Evolutionary conservation across 306 rosid genomes (phyloP), one percentile per base, ranked within the genome.

Genomic region (Pyrus bretschneideri): DNA sequence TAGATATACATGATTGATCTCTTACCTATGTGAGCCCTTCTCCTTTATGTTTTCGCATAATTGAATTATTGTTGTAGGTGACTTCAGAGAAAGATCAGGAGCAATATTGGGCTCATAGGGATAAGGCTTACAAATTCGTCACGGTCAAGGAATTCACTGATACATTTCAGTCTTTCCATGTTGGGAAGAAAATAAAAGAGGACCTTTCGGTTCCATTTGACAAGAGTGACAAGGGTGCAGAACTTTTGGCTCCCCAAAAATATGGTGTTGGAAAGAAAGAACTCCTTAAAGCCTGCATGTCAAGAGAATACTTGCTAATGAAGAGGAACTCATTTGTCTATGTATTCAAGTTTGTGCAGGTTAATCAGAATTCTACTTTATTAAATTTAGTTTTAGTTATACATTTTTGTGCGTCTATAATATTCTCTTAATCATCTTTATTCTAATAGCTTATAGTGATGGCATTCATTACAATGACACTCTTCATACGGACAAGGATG

Each of bases 401-500:
- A 67, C 27, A 9, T 9, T 51, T 54, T 68, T 11, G 44, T 58
- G 30, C 9, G 76, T 68, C 78, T 23, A 9, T 7, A 14, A 57
- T 57, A 57, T 19, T 7, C 22, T 21, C 23, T 44, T 6, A n/a
- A 29, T 59, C 29, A n/a, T 23, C n/a, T 31, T 63, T 49, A 40
- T 68, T 57, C 62, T 64, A 73, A 52, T 73, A 93, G 98, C 77
- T 89, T 29, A 29, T 82, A 4, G 27, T 69, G 22, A 52, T 84
- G 81, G 89, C 92, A 44, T 14, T 86, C 40, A 22, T 91, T 40
- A 23, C 85, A 4, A 83, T 85, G 86, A 89, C 95, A 45, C 69
- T 90, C 12, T 91, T 93, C 81, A 46, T 89, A 46, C 79, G 96
- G 66, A 93, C 97, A 15, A 75, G 87, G 85, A 93, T 91, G 97